These are phyloP conservation scores for Trichoderma brevicompactum DNA, from an alignment of 2,329 filamentous ascomycete species.

Conservation along the genomic window DNA sequence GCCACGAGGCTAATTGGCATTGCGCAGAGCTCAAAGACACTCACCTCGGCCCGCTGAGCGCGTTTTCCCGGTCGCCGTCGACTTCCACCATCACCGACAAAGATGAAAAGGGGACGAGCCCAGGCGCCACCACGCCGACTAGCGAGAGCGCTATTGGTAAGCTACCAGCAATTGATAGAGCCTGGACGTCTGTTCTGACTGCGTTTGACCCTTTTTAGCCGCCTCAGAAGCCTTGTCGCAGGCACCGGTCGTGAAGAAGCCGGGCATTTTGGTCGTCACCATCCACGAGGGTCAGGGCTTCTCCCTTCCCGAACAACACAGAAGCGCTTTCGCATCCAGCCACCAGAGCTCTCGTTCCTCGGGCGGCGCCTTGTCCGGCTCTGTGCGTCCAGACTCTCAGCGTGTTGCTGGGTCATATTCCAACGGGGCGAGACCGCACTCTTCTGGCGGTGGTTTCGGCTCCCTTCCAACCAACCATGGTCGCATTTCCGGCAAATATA, in stretches of 20 bases:
- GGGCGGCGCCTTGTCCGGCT: constrained; percentile 56
- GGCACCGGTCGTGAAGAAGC: constrained; percentile 73
- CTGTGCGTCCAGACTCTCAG: constrained; percentile 61
- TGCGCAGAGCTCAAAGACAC: constrained; percentile 84
- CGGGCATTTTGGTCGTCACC: constrained; percentile 94
- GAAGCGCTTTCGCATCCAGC: constrained; percentile 72
- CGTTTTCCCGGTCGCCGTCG: constrained; percentile 89
- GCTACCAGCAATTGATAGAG: constrained; percentile 34
- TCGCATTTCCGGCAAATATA: constrained; percentile 92
- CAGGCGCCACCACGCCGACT: constrained; percentile 60
- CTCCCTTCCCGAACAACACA: constrained; percentile 87
- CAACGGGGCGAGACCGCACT: constrained; percentile 73
- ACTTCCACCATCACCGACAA: constrained; percentile 83
- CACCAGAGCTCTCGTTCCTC: constrained; percentile 78
- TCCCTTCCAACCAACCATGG: constrained; percentile 91
- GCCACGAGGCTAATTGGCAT: constrained; percentile 33
- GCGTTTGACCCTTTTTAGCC: constrained; percentile 55
- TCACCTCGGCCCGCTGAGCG: constrained; percentile 86
- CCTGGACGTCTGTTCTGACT: constrained; percentile 4
- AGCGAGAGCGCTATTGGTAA: constrained; percentile 79
- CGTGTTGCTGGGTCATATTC: constrained; percentile 65
- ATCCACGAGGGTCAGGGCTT: constrained; percentile 92
- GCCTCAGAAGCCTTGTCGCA: constrained; percentile 83
- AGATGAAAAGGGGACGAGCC: constrained; percentile 61
- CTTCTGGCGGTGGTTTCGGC: constrained; percentile 82